Evolutionary conservation across 495 filamentous ascomycete genomes (phyloP).

Genomic region (Melanomma pulvis-pyrius): DNA sequence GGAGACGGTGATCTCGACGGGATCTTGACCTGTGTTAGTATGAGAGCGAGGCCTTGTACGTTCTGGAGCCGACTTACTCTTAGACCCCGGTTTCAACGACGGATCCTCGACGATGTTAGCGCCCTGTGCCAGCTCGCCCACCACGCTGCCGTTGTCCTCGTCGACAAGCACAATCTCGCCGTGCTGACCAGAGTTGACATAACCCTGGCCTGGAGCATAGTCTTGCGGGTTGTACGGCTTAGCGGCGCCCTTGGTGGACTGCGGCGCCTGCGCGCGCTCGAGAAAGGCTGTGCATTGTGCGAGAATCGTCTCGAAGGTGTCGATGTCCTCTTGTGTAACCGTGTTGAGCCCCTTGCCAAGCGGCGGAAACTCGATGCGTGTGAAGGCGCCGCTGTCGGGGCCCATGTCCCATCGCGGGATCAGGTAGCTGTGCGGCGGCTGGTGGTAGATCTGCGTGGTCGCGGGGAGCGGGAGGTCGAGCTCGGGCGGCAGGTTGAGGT

Average conservation of each 20-base stretch:
- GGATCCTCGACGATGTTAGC: slow-evolving; percentile 77
- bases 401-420: slow-evolving; percentile 93
- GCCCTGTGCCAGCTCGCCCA: slow-evolving; percentile 84
- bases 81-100: slow-evolving; percentile 76
- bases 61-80: slow-evolving; percentile 61
- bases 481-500: slow-evolving; percentile 90
- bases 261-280: slow-evolving; percentile 63
- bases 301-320: slow-evolving; percentile 95
- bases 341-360: slow-evolving; percentile 64
- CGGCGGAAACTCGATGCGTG: slow-evolving; percentile 81
- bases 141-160: slow-evolving; percentile 90
- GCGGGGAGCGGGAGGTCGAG: slow-evolving; percentile 87
- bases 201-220: slow-evolving; percentile 78
- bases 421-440: slow-evolving; percentile 84
- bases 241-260: slow-evolving; percentile 43
- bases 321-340: slow-evolving; percentile 85
- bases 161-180: slow-evolving; percentile 93
- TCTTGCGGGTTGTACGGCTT: slow-evolving; percentile 76
- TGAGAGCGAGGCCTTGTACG: slow-evolving; percentile 17
- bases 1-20: slow-evolving; percentile 87
- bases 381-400: slow-evolving; percentile 84
- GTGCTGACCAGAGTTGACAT: slow-evolving; percentile 52
- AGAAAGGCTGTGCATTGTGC: slow-evolving; percentile 94
- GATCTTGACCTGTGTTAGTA: slow-evolving; percentile 58
- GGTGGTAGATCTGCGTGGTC: slow-evolving; percentile 93